Percentiles rank a stretch among this genome's conserved stretches.
Conservation (phyloP, 495 filamentous ascomycete genomes). For the Hypoxylon crocopeplum region DNA sequence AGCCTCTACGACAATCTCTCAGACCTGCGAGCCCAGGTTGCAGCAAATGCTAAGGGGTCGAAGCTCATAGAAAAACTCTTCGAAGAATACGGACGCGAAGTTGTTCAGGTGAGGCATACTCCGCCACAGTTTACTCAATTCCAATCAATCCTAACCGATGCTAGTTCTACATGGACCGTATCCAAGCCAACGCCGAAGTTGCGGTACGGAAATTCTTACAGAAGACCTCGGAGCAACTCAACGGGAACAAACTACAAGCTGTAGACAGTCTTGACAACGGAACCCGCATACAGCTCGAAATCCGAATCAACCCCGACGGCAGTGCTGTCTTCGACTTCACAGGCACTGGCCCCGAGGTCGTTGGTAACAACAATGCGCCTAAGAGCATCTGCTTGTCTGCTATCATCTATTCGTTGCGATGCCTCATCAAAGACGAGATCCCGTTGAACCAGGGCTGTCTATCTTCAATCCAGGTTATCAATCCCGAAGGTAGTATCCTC, state of each 20-base stretch:
- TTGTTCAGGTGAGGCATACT: slow-evolving; percentile 26
- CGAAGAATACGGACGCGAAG: slow-evolving; percentile 33
- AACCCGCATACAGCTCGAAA: slow-evolving; percentile 40
- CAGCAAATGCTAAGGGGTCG: slow-evolving; percentile 44
- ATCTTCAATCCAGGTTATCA: slow-evolving; percentile 27
- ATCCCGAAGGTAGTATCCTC: slow-evolving; percentile 35
- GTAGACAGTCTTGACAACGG: slow-evolving; percentile 46
- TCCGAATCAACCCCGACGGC: slow-evolving; percentile 40
- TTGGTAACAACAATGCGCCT: slow-evolving; percentile 39
- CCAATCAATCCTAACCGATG: background rate
- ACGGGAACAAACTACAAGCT: slow-evolving; percentile 27
- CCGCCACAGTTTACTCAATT: background rate
- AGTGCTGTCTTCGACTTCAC: slow-evolving; percentile 45
- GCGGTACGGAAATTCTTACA: slow-evolving; percentile 37
- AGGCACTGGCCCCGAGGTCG: slow-evolving; percentile 41
- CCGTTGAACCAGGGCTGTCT: slow-evolving; percentile 41
- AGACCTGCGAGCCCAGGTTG: slow-evolving; percentile 45
- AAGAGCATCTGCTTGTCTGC: slow-evolving; percentile 32
- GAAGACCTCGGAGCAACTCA: slow-evolving; percentile 14
- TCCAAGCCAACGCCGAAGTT: slow-evolving; percentile 40
- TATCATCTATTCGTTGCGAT: slow-evolving; percentile 36
- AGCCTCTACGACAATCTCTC: slow-evolving; percentile 42
- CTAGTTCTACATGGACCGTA: slow-evolving; percentile 43
- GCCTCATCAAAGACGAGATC: slow-evolving; percentile 37
- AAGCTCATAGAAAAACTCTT: slow-evolving; percentile 37